Conservation (phyloP, 345 rosid species). For the Abelmoschus esculentus region DNA sequence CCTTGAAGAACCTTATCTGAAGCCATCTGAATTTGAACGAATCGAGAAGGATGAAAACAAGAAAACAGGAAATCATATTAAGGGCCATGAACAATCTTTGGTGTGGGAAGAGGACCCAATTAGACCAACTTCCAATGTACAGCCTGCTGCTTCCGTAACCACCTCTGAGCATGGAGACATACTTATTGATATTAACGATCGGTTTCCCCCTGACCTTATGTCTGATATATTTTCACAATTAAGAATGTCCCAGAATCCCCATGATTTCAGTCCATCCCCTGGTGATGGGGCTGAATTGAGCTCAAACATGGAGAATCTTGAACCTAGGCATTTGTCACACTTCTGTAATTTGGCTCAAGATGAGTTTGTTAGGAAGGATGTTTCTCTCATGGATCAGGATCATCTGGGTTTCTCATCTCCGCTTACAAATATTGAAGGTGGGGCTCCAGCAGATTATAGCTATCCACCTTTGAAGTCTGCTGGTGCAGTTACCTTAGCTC, state of each 20-base stretch:
- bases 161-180: constrained; percentile 67
- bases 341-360: constrained; percentile 77
- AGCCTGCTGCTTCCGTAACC: constrained; percentile 26
- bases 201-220: constrained; percentile 88
- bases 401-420: constrained; percentile 60
- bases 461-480: constrained; percentile 44
- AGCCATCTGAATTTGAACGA: constrained; percentile 24
- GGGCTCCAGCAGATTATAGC: constrained; percentile 36
- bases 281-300: constrained; percentile 71
- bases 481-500: constrained; percentile 25
- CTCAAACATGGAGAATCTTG: constrained; percentile 69
- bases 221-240: constrained; percentile 66
- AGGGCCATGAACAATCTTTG: constrained; percentile 25
- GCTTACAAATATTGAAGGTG: constrained; percentile 42
- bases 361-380: constrained; percentile 57
- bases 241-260: constrained; percentile 32
- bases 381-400: constrained; percentile 93
- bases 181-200: constrained; percentile 77
- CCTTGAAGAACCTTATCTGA: constrained; percentile 23
- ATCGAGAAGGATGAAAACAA: constrained; percentile 24
- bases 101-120: constrained; percentile 17
- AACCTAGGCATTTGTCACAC: constrained; percentile 84
- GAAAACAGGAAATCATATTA: constrained; percentile 23
- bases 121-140: constrained; percentile 26
- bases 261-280: constrained; percentile 40